Evolutionary conservation across 2,329 filamentous ascomycete genomes (phyloP).

Genomic region (Phialophora chinensis): DNA sequence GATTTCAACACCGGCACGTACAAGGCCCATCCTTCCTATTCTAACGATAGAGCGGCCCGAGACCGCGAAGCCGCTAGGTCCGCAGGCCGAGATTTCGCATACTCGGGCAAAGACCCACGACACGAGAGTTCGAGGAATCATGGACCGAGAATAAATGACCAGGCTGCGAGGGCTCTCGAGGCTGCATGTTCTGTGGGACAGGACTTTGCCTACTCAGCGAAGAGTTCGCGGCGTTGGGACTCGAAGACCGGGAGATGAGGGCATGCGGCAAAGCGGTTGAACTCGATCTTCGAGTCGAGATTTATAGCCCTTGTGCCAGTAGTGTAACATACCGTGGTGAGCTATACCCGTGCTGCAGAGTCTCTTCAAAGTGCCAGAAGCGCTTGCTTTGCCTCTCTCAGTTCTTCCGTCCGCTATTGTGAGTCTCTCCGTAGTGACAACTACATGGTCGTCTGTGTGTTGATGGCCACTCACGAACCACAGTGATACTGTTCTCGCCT

Average conservation of each 20-base stretch:
- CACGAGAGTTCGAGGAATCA: constrained; percentile 15
- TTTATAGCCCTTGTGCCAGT: neutral
- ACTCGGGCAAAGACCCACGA: constrained; percentile 14
- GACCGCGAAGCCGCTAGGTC: neutral
- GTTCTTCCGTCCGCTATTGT: neutral
- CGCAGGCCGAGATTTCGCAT: constrained; percentile 18
- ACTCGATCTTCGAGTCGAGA: neutral
- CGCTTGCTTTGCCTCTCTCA: neutral
- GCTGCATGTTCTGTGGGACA: neutral
- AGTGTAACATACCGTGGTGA: neutral
- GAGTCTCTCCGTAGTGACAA: neutral
- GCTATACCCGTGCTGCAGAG: neutral
- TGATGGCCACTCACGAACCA: neutral
- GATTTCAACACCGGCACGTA: constrained; percentile 8
- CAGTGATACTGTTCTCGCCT: neutral
- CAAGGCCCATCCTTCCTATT: neutral
- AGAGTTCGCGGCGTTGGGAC: neutral
- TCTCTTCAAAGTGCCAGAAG: neutral
- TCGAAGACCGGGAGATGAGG: neutral
- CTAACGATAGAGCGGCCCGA: constrained; percentile 11
- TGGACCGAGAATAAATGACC: constrained; percentile 3
- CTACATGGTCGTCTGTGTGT: neutral
- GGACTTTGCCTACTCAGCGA: neutral
- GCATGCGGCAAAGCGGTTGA: too few species aligned
- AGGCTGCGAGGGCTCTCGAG: constrained; percentile 2